phyloP scores from a whole-genome alignment of 345 rosid genomes.

The Eucalyptus decipiens region DNA sequence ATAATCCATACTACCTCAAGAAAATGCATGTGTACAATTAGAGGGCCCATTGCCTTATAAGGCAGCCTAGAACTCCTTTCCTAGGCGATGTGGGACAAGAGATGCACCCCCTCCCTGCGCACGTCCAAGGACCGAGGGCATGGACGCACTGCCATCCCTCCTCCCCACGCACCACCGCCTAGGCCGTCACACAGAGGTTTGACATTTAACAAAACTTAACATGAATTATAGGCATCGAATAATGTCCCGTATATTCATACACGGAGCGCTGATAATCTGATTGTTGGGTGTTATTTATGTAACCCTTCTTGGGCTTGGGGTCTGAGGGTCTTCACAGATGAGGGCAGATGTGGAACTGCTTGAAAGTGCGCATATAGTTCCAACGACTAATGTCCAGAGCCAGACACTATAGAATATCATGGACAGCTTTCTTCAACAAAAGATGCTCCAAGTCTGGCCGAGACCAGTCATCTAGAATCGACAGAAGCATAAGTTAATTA shows the following conservation, averaged over 20 bases:
- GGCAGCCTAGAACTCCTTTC: too few species aligned
- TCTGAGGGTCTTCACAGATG: neutral
- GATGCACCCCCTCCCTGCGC: too few species aligned
- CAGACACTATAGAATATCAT: neutral
- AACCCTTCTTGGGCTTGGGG: neutral
- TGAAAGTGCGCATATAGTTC: neutral
- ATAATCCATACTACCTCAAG: too few species aligned
- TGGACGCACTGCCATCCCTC: too few species aligned
- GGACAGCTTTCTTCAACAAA: neutral
- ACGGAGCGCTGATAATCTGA: neutral
- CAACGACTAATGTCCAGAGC: neutral
- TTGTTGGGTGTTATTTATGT: neutral
- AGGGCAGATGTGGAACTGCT: neutral
- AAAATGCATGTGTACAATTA: too few species aligned
- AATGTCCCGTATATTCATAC: too few species aligned
- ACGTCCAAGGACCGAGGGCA: too few species aligned
- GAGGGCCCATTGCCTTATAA: too few species aligned
- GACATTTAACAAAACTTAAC: neutral
- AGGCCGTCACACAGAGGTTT: too few species aligned
- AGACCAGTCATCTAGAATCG: neutral
- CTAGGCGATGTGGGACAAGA: too few species aligned
- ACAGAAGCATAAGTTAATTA: neutral
- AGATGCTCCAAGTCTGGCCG: neutral
- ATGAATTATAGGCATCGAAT: neutral
- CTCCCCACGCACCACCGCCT: too few species aligned